Percentiles rank a stretch among this genome's conserved stretches.
Evolutionary conservation across 2,329 filamentous ascomycete genomes (phyloP).

Genomic region (Knoxdaviesia capensis): DNA sequence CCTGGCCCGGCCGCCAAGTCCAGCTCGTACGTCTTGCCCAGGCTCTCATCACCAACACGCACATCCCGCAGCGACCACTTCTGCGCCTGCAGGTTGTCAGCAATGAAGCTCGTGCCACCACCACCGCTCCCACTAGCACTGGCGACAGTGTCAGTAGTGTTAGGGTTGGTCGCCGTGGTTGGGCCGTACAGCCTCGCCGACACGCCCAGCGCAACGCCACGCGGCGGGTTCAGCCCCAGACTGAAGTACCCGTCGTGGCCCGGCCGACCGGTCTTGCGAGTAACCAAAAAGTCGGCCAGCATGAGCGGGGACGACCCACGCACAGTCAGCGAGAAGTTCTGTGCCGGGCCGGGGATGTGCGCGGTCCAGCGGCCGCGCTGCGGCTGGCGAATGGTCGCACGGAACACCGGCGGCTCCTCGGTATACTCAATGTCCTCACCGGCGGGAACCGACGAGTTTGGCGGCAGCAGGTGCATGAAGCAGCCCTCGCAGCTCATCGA

Average conservation of each 20-base stretch:
- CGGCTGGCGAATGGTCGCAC: neutral
- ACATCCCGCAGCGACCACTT: too few relatives aligned
- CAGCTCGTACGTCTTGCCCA: too few relatives aligned
- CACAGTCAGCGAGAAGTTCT: constrained; percentile 3
- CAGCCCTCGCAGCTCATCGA: constrained; percentile 4
- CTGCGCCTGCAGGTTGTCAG: too few relatives aligned
- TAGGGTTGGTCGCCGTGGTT: too few relatives aligned
- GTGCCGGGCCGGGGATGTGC: neutral
- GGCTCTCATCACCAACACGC: too few relatives aligned
- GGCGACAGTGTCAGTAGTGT: too few relatives aligned
- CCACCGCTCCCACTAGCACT: too few relatives aligned
- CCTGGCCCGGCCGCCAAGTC: too few relatives aligned
- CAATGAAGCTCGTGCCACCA: too few relatives aligned
- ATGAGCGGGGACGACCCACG: constrained; percentile 3
- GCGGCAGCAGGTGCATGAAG: constrained; percentile 1
- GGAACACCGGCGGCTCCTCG: neutral
- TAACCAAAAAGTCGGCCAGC: constrained; percentile 4
- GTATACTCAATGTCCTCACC: neutral
- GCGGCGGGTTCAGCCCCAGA: constrained; percentile 1
- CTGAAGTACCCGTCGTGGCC: constrained; percentile 6
- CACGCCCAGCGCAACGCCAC: constrained; percentile 2
- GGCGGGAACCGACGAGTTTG: neutral
- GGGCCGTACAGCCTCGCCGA: constrained; percentile 4
- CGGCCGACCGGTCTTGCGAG: constrained; percentile 3
- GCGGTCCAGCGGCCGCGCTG: constrained; percentile 3